Evolutionary conservation across 164 flowering plant species (phyloP), one percentile per base, ranked within the genome.

Genomic region (Chimonanthus salicifolius): DNA sequence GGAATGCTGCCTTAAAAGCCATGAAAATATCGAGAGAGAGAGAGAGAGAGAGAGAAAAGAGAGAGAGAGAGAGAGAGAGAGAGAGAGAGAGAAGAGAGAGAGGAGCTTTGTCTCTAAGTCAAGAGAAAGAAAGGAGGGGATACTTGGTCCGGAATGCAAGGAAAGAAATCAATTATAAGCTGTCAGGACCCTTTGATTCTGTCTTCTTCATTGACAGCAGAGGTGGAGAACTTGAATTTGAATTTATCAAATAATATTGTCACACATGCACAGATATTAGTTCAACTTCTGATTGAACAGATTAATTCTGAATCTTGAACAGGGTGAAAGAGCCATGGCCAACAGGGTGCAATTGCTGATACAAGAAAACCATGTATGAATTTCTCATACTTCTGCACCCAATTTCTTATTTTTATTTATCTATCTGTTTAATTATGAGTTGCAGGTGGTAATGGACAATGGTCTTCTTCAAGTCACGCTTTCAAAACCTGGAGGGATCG

Each of bases 381-480:
- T 11, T 43, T 8, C n/a, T 43, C 46, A 11, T 65, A 44, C 47
- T 44, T 65, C 13, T 65, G 47, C 47, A 65, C 10, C 20, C 44
- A 10, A 45, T 65, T 65, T 11, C 46, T 44, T 44, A 44, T 65
- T 65, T 62, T 62, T 11, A 7, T 51, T 77, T 72, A 20, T 91
- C 91, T 3, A 87, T 11, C 58, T 51, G 58, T 3, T 51, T 51
- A 9, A 80, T 3, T 92, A 92, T 3, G 78, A 77, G 3, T 69
- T 68, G 81, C 81, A 83, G 88, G 88, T 83, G 70, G 79, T 80
- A 73, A 65, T 85, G 58, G 88, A 83, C 51, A 85, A 85, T 74
- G 88, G 84, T 1, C 62, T 83, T 67, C 64, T 82, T 0, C 80
- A 78, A 70, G 67, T 85, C 21, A 85, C 83, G 4, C 47, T 85